Evolutionary conservation across 208 protist genomes (phyloP).

Genomic region (Wallacemonas sp.): DNA sequence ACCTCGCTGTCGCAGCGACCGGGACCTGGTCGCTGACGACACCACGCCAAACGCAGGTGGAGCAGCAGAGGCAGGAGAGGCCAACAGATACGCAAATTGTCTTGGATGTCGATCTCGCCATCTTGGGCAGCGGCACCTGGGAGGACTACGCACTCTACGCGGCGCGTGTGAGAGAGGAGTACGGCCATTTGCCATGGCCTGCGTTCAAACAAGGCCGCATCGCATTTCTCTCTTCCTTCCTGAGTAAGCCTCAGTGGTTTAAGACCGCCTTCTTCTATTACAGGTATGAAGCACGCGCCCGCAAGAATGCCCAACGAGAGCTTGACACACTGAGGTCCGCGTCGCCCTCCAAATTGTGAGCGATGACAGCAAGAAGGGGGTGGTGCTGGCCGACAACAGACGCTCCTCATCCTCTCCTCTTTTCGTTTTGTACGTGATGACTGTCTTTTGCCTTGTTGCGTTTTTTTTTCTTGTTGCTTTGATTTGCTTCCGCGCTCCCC

Average conservation of each 20-base stretch:
- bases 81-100: conserved; percentile 37
- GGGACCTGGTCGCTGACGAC: neutral
- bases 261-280: conserved; percentile 76
- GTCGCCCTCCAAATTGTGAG: no score
- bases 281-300: conserved; percentile 47
- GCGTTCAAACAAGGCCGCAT: conserved; percentile 54
- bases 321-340: no score
- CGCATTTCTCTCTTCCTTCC: conserved; percentile 43
- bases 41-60: neutral
- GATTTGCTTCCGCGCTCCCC: no score
- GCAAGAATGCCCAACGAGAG: conserved; percentile 46
- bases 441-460: no score
- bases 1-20: conserved; percentile 34
- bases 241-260: conserved; percentile 57
- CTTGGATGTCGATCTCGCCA: conserved; percentile 72
- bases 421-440: no score
- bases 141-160: conserved; percentile 42
- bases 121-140: conserved; percentile 43
- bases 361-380: no score
- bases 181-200: conserved; percentile 37
- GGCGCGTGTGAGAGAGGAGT: conserved; percentile 53
- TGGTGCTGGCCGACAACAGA: no score
- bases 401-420: no score
- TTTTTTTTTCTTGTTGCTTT: no score
- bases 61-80: neutral